Base-by-base conservation (phyloP, 2,329 filamentous ascomycete species). In the Monosporascus sp. region DNA sequence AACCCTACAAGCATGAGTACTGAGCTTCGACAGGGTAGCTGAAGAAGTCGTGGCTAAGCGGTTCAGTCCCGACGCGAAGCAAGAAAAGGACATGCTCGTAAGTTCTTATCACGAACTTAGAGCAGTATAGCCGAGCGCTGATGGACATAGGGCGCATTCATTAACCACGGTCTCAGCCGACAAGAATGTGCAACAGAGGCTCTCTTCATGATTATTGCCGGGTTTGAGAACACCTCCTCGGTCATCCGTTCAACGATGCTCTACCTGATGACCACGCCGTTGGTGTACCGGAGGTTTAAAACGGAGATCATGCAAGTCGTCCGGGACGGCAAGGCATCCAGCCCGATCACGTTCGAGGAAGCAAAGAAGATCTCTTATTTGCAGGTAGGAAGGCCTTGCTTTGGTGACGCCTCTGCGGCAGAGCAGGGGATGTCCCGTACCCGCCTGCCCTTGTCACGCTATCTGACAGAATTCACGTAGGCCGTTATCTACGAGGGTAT, bases 141-240 rank as follows among this genome's bases (percentile, higher is more conserved):
- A 20, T n/a, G 38, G 14, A 24, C 5, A 37, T 14, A 64, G 60
- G 63, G 60, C 5, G 63, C 63, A 0, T 68, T 63, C 52, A 63
- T 67, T 22, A 54, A 60, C 6, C 58, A 64, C 35, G 65, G 65
- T 20, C 48, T 68, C 9, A 57, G 54, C 1, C 56, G 59, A 17
- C 43, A 50, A 24, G 54, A 65, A 48, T 65, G 61, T 49, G 63
- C 64, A 20, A 58, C 60, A 5, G 65, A 66, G 50, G 55, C 53
- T 2, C 55, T 64, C 27, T 53, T 65, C 35, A 53, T 55, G 51
- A 57, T 58, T 25, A 57, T 58, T 45, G 56, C 56, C 2, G 55
- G 78, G 4, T 75, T 75, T 4, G 78, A 81, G 56, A 79, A 75
- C 14, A 78, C 77, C 0, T 73, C 77, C 1, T 75, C 73, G 1